Evolutionary conservation across 2,329 filamentous ascomycete genomes (phyloP).

Genomic region (Thielaviopsis punctulata): DNA sequence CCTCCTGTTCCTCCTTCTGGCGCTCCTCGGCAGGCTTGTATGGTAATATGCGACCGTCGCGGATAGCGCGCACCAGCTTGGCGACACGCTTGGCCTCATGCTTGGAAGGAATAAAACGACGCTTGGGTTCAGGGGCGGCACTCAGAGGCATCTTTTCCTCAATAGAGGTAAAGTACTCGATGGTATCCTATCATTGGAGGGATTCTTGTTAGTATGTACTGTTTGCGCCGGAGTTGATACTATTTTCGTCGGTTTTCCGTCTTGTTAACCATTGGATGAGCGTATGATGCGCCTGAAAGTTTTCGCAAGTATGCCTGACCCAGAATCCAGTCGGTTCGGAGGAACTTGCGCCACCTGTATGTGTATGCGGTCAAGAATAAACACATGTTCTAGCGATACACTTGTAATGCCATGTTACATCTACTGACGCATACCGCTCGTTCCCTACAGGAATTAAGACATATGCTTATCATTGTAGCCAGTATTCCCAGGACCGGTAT

Average conservation of each 20-base stretch:
- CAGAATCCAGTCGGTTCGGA: too few species aligned
- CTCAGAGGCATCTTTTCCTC: constrained; percentile 90
- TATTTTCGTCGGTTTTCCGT: not conserved
- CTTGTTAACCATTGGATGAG: constrained; percentile 11
- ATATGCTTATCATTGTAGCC: too few species aligned
- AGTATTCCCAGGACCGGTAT: too few species aligned
- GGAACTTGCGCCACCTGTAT: not conserved
- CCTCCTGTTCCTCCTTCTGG: constrained; percentile 52
- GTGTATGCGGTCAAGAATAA: not conserved
- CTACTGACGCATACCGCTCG: too few species aligned
- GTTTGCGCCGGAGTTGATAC: not conserved
- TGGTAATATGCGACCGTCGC: constrained; percentile 82
- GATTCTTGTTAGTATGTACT: constrained; percentile 12
- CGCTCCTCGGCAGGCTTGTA: constrained; percentile 58
- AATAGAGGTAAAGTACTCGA: constrained; percentile 86
- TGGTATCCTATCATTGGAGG: constrained; percentile 42
- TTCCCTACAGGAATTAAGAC: too few species aligned
- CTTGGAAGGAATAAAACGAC: constrained; percentile 88
- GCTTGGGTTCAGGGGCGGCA: constrained; percentile 86
- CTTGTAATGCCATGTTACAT: not conserved
- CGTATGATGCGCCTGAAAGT: not conserved
- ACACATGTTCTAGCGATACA: not conserved
- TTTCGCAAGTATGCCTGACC: too few species aligned
- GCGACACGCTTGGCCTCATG: constrained; percentile 92
- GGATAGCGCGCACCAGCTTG: constrained; percentile 92